Evolutionary conservation across 306 rosid genomes (phyloP).

Genomic region (Ziziphus jujuba): DNA sequence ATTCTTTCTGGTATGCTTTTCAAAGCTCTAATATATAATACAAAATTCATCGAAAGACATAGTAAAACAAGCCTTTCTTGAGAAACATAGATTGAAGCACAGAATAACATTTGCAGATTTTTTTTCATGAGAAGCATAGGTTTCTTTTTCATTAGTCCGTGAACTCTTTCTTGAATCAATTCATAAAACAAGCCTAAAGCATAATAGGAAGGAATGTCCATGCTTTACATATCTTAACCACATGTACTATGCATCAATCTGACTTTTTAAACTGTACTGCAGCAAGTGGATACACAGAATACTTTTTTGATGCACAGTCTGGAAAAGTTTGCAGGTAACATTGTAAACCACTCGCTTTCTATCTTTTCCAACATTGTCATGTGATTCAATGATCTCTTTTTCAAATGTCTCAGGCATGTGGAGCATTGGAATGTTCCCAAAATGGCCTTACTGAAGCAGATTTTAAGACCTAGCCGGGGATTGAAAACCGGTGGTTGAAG

Average conservation of each 20-base stretch:
- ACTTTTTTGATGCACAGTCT: slow-evolving; percentile 68
- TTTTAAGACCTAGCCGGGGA: slow-evolving; percentile 69
- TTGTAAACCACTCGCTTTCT: slow-evolving; percentile 2
- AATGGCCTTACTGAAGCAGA: slow-evolving; percentile 80
- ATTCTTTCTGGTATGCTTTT: slow-evolving; percentile 79
- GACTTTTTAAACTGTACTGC: slow-evolving; percentile 35
- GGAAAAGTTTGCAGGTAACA: slow-evolving; percentile 86
- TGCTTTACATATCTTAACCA: neutral
- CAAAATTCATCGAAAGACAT: too few species aligned
- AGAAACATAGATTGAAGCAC: too few species aligned
- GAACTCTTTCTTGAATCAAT: too few species aligned
- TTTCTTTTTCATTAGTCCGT: too few species aligned
- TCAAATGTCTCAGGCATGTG: slow-evolving; percentile 57
- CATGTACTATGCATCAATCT: slow-evolving; percentile 15
- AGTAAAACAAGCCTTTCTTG: too few species aligned
- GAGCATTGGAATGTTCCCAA: slow-evolving; percentile 98
- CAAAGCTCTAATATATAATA: neutral
- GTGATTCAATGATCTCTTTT: slow-evolving; percentile 7
- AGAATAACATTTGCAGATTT: too few species aligned
- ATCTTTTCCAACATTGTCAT: slow-evolving; percentile 13
- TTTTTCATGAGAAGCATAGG: too few species aligned
- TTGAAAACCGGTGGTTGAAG: slow-evolving; percentile 6
- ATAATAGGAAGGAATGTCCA: too few species aligned
- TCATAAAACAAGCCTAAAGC: too few species aligned
- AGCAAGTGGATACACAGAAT: slow-evolving; percentile 97